Evolutionary conservation across 768 basidiomycete genomes (phyloP).

Genomic region (Lactarius pseudohatsudake): DNA sequence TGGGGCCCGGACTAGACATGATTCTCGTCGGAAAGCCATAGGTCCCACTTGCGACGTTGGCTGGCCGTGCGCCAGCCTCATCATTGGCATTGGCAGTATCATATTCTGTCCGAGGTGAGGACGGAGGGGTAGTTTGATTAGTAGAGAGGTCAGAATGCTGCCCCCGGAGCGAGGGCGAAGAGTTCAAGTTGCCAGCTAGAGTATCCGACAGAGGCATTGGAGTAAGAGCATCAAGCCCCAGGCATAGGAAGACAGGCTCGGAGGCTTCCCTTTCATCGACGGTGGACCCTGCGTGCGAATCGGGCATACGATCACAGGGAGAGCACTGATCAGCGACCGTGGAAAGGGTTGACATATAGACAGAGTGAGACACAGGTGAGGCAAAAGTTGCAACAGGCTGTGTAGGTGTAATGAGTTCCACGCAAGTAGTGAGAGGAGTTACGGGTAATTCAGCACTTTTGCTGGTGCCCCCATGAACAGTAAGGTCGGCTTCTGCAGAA

Average conservation of each 20-base stretch:
- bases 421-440: neutral
- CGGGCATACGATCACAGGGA: neutral
- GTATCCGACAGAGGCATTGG: neutral
- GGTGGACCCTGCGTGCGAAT: neutral
- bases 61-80: neutral
- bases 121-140: constrained; percentile 6
- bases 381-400: neutral
- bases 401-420: neutral
- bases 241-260: neutral
- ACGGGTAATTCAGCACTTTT: neutral
- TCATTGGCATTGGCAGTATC: neutral
- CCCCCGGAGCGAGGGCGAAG: constrained; percentile 2
- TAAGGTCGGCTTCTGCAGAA: neutral
- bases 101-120: constrained; percentile 20
- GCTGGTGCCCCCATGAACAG: neutral
- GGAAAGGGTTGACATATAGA: neutral
- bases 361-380: neutral
- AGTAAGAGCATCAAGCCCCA: neutral
- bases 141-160: neutral
- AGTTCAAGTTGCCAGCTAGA: neutral
- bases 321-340: neutral
- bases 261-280: neutral
- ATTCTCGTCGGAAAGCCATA: constrained; percentile 1
- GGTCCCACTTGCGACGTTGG: neutral
- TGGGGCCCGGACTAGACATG: constrained; percentile 19